Conservation (phyloP, 192 early-diverging fungal species). For the Endogone sp. region DNA sequence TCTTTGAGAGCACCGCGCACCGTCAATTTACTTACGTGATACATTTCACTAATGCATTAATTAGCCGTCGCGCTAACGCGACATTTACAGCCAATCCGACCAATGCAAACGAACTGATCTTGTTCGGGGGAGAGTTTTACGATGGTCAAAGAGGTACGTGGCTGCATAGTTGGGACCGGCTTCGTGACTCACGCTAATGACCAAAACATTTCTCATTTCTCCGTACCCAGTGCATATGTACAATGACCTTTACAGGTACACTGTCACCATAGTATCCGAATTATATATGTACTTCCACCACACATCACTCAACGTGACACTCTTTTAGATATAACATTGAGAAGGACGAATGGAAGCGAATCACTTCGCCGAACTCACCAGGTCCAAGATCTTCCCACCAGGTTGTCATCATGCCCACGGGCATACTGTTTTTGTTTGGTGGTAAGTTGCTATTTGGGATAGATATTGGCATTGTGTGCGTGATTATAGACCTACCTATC, state of each 20-base stretch:
- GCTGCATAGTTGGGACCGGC: no score
- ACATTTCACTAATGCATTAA: no score
- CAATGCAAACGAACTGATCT: slow-evolving; percentile 50
- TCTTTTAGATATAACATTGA: slow-evolving; percentile 41
- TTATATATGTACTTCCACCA: not conserved
- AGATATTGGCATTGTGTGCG: not conserved
- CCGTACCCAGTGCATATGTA: slow-evolving; percentile 35
- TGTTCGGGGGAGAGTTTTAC: slow-evolving; percentile 70
- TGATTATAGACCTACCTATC: no score
- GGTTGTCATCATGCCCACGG: slow-evolving; percentile 51
- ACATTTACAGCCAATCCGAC: slow-evolving; percentile 57
- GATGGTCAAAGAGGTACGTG: slow-evolving; percentile 41
- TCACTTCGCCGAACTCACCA: slow-evolving; percentile 59
- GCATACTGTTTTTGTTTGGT: slow-evolving; percentile 62
- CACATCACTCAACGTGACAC: not conserved
- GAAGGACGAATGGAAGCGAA: slow-evolving; percentile 69
- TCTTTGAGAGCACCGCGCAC: no score
- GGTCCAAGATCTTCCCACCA: slow-evolving; percentile 70
- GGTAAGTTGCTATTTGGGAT: slow-evolving; percentile 18
- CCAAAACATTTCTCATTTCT: not conserved
- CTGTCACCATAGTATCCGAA: not conserved
- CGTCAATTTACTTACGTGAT: no score
- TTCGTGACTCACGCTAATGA: not conserved
- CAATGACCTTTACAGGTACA: slow-evolving; percentile 65
- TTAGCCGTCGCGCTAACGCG: slow-evolving; percentile 54